Conservation (phyloP, 257 asterid genomes). For the Leptodermis oblonga region DNA sequence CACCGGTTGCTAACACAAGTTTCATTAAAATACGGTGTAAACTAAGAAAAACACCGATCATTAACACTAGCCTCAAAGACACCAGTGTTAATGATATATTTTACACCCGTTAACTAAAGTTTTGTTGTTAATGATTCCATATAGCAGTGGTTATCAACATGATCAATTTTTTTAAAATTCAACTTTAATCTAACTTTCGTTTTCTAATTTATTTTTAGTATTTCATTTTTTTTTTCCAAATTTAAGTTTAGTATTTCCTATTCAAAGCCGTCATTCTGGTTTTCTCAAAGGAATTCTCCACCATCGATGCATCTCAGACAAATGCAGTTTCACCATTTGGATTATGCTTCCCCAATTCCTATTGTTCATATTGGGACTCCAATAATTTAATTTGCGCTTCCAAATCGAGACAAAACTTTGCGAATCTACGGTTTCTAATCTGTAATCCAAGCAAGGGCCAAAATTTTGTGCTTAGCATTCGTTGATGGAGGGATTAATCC, state of each 20-base stretch:
- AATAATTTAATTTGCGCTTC: conserved; percentile 34
- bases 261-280: conserved; percentile 22
- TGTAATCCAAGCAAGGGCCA: conserved; percentile 21
- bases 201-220: too few relatives aligned
- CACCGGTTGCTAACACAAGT: too few relatives aligned
- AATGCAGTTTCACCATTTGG: conserved; percentile 38
- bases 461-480: conserved; percentile 30
- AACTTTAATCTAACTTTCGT: too few relatives aligned
- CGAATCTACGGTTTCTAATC: conserved; percentile 24
- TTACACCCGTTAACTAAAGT: too few relatives aligned
- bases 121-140: too few relatives aligned
- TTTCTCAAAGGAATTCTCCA: conserved; percentile 18
- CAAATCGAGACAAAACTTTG: conserved; percentile 23
- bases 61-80: too few relatives aligned
- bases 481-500: conserved; percentile 32
- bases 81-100: too few relatives aligned
- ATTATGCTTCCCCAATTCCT: conserved; percentile 31
- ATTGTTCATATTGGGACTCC: conserved; percentile 25
- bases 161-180: too few relatives aligned
- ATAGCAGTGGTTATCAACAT: too few relatives aligned
- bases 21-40: too few relatives aligned
- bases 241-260: conserved; percentile 26
- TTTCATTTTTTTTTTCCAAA: too few relatives aligned
- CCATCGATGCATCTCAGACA: conserved; percentile 29
- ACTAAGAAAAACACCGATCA: too few relatives aligned